Evolutionary conservation across 2,329 filamentous ascomycete genomes (phyloP), one percentile per base, ranked within the genome.

Genomic region (Stemphylium vesicarium): DNA sequence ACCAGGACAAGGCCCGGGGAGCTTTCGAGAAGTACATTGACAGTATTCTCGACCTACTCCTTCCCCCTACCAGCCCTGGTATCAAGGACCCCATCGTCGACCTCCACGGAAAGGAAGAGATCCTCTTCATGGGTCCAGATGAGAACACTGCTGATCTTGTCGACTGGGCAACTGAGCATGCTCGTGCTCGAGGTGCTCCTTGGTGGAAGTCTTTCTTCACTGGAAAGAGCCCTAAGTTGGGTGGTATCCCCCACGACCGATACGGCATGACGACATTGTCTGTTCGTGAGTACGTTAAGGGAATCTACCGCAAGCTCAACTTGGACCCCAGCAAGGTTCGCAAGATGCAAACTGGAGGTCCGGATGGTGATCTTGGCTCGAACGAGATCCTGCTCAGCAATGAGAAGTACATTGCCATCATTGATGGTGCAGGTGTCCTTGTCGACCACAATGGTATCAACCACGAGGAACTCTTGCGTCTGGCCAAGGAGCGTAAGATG

Each of bases 131-230:
- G 92, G 95, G 95, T 31, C 95, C 95, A 0, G 95, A 99, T 65
- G 95, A 99, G 86, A 99, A 99, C 80, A 99, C 95, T 1, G 95
- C 95, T 18, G 92, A 96, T 70, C 84, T 99, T 31, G 95, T 99
- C 46, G 88, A 99, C 78, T 99, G 95, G 95, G 95, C 95, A n/a
- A 99, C 95, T 1, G 89, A 95, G 77, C 95, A 99, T 76, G 95
- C 95, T 57, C 87, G 92, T 47, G 81, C 81, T 58, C 88, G 95
- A 66, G 92, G 92, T 40, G 95, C 95, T 4, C 92, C 92, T 24
- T 99, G 94, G 92, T 99, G 95, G 95, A 99, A 99, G 83, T 99
- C 95, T 0, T 99, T 99, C 85, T 99, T 99, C 84, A 99, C 95
- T 2, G 95, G 95, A 71, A 99, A 99, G 84, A 96, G 92, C 66